Evolutionary conservation across 345 rosid species (phyloP), one percentile per base, ranked within the genome.

Genomic region (Brassica juncea): DNA sequence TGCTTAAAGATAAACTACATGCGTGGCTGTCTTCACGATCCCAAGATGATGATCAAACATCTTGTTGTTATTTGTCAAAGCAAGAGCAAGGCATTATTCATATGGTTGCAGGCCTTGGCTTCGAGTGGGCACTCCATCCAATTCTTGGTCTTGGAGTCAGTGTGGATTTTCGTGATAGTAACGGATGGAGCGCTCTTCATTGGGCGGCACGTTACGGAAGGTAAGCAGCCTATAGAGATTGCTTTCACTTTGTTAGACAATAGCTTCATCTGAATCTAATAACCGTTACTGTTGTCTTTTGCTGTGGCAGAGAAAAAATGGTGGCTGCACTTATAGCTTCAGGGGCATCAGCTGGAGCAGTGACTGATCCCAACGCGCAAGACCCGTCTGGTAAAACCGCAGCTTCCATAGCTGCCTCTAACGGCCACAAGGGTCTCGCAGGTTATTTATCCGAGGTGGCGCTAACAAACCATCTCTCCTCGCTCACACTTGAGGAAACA

Each of bases 141-240:
- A 81, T 95, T 84, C 90, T 95, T 68, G 72, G 78, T 67, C 84
- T 72, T 81, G 94, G 97, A 68, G 88, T 93, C 84, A 67, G 86
- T 68, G 83, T 89, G 63, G 84, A 95, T 77, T 95, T 93, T 81
- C 93, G 99, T 65, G 98, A 95, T 80, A 86, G 88, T 63, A 91
- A 87, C 19, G 99, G 99, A 14, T 88, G 94, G 94, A 93, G 97
- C 57, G 97, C 98, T 73, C 98, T 95, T 83, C 99, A 95, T 81
- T 95, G 99, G 99, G 97, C 99, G 67, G 94, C 98, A 57, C 84
- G 84, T 19, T 93, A 89, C 82, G 99, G 98, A 81, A 95, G 98
- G 99, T 93, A 80, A 83, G 60, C 12, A 47, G 16, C 55, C 52
- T 47, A 47, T 47, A 47, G 7, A 39, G 9, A 54, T 54, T 54